phyloP scores from a whole-genome alignment of 2,329 filamentous ascomycete genomes.

The Paecilomyces dactylethromorphus region DNA sequence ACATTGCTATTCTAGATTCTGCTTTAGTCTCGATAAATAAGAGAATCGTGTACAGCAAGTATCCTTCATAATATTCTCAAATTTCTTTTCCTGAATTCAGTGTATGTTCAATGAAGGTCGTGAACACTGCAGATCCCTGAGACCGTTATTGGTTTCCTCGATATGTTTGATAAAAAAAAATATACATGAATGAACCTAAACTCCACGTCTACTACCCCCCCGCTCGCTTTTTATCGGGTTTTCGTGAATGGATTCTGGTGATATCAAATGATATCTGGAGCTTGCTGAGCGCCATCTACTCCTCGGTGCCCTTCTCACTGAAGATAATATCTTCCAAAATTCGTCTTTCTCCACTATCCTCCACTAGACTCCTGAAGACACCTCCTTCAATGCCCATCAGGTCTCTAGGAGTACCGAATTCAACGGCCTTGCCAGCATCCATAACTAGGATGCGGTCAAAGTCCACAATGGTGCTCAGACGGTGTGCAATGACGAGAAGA shows the following conservation, averaged over 20 bases:
- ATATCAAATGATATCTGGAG: background rate
- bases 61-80: no score
- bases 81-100: no score
- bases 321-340: constrained; percentile 7
- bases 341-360: constrained; percentile 6
- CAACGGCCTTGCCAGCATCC: background rate
- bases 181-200: background rate
- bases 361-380: constrained; percentile 5
- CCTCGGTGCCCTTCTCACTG: background rate
- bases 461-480: background rate
- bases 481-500: constrained; percentile 55
- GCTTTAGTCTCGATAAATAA: no score
- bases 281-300: background rate
- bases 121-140: no score
- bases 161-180: no score
- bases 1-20: no score
- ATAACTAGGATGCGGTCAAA: background rate
- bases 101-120: no score
- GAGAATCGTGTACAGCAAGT: no score
- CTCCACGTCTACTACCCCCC: no score
- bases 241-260: background rate
- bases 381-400: constrained; percentile 4
- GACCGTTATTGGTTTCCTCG: no score
- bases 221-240: background rate
- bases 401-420: constrained; percentile 1